Conservation (phyloP, 495 filamentous ascomycete genomes). For the Daldinia grandis region DNA sequence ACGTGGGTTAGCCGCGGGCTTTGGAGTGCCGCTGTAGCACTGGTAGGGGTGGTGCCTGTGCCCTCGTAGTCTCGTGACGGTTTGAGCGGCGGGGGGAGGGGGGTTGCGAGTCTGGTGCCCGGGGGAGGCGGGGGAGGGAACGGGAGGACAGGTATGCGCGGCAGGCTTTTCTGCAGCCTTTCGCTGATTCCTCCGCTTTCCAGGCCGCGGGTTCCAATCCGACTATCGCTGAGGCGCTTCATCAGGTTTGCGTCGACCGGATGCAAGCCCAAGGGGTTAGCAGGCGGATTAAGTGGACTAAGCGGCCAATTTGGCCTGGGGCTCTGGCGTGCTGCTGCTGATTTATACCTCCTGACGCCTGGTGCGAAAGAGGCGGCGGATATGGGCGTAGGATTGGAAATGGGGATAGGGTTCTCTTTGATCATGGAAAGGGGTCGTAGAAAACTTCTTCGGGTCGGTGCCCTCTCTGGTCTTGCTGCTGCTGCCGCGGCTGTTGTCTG, state of each 20-base stretch:
- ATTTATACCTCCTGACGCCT: background rate
- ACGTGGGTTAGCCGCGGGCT: slow-evolving; percentile 31
- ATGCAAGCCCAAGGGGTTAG: slow-evolving; percentile 30
- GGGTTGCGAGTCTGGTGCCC: slow-evolving; percentile 9
- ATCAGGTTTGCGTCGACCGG: slow-evolving; percentile 31
- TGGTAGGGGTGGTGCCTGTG: slow-evolving; percentile 9
- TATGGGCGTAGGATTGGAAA: background rate
- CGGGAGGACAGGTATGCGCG: background rate
- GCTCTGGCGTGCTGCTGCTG: slow-evolving; percentile 17
- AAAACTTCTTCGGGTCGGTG: background rate
- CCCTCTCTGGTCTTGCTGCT: background rate
- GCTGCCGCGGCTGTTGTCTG: slow-evolving; percentile 1
- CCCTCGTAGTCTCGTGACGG: background rate
- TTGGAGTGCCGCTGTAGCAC: slow-evolving; percentile 13
- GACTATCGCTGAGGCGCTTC: slow-evolving; percentile 28
- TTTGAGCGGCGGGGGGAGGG: background rate
- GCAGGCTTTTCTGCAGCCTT: background rate
- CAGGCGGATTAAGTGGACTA: slow-evolving; percentile 13
- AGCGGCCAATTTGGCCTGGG: slow-evolving; percentile 38
- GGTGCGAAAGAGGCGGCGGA: background rate
- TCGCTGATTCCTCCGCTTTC: background rate
- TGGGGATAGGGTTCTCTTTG: slow-evolving; percentile 29
- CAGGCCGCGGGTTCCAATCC: background rate
- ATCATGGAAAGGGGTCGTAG: slow-evolving; percentile 35
- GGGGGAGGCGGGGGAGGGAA: slow-evolving; percentile 15